Evolutionary conservation across 495 filamentous ascomycete genomes (phyloP), one percentile per base, ranked within the genome.

Genomic region (Podospora fimiseda): DNA sequence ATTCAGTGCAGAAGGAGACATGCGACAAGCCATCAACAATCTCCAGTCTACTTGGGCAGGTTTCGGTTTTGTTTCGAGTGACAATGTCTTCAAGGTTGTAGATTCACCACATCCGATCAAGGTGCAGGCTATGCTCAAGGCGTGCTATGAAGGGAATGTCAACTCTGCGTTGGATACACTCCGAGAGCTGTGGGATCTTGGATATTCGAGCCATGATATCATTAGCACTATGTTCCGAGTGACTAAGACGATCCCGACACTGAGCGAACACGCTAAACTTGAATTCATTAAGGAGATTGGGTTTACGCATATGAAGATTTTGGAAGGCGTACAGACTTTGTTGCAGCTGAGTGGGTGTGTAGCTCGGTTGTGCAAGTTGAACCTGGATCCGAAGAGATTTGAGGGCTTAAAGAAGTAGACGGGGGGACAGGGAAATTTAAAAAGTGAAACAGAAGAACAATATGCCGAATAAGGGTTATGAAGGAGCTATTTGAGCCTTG

Each of bases 1-100:
- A 0, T 99, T 99, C 73, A 90, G 85, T 51, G 93, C 93, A 4
- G 93, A 99, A 72, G 93, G 94, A 27, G 93, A 99, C 70, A 99
- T 99, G 93, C 82, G 93, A 37, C 93, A 99, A 70, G 93, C 93
- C 9, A 95, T 99, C 77, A 99, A 99, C 70, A 99, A 99, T 62
- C 72, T 99, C 61, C 93, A 99, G 70, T 93, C 87, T 64, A 99
- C 94, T 0, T 80, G 72, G 63, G 90, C 92, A n/a, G 93, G 93
- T 8, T 97, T 96, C 67, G 94, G 92, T 0, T 94, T 99, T 61
- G 90, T 99, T 24, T 93, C 82, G 55, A 91, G 92, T 9, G 94
- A 99, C 65, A 97, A 97, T 67, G 93, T 99, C 2, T 99, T 99
- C 74, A 90, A 88, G 56, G 94, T 99, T 0, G 93, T 99, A 19